Base-by-base conservation (phyloP, 2,329 filamentous ascomycete species). In the Colletotrichum tabaci region DNA sequence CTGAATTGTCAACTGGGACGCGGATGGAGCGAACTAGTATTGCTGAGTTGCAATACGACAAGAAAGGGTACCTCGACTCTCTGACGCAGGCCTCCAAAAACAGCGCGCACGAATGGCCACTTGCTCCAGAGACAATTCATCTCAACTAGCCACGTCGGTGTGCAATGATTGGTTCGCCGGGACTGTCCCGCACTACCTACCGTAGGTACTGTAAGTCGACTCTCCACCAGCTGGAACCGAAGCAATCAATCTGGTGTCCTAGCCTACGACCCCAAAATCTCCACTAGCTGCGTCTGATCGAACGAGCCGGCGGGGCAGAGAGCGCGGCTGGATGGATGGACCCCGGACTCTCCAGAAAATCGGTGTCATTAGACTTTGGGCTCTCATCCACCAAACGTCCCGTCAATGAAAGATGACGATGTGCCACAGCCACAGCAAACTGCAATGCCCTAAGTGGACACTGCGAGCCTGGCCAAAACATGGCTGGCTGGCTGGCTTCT, bases 351-450 rank as follows among this genome's bases (percentile, higher is more conserved):
- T 66, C 35, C 57, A 67, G 64, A 58, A 71, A 38, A 38, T 46
- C 52, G 57, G 23, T 57, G 23, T 69, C 44, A 66, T 53, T 67
- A 35, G 58, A 67, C 35, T 67, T 46, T 47, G 46, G 38, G 23
- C 7, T 38, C 23, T 60, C 21, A n/a, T 65, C 56, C 52, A 71
- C 68, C 50, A 50, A 67, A 26, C 44, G 16, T 35, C 44, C n/a
- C 26, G 30, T 46, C 57, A 58, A 38, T 44, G 68, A 63, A 63
- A 67, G 50, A 71, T 57, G 64, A 67, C 57, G 57, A 67, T 67
- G 21, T 58, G 46, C 38, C 52, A 44, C 47, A 21, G 46, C 64
- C 58, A 49, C 63, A 40, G 35, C 44, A 47, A 56, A 49, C 38
- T 46, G 35, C 26, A 46, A 53, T 60, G 53, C 12, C n/a, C 61